phyloP scores from a whole-genome alignment of 1,139 yeast genomes.

The Taiozyma onychis region DNA sequence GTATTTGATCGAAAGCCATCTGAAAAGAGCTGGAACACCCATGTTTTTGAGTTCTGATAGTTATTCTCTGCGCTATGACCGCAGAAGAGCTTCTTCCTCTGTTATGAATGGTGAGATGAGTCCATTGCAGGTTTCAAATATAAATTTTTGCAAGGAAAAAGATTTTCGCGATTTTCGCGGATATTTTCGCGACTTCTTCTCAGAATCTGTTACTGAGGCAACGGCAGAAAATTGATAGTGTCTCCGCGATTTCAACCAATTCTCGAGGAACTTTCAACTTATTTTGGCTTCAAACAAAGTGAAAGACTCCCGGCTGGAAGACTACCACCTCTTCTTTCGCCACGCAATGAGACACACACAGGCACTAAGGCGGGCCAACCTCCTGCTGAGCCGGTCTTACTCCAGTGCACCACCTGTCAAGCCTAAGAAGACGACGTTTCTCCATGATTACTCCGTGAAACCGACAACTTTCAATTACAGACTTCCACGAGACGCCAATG shows the following conservation, averaged over 20 bases:
- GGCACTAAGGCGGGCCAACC: background rate
- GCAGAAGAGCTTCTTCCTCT: too few relatives aligned
- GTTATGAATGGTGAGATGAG: too few relatives aligned
- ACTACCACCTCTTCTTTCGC: background rate
- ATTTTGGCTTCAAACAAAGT: background rate
- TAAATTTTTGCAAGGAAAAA: too few relatives aligned
- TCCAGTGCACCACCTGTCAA: background rate
- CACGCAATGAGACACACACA: background rate
- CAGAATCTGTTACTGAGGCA: too few relatives aligned
- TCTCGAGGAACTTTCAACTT: too few relatives aligned
- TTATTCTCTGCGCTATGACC: too few relatives aligned
- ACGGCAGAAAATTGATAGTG: too few relatives aligned
- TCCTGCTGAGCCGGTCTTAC: slow-evolving; percentile 1
- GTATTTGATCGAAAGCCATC: slow-evolving; percentile 92
- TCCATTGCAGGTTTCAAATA: too few relatives aligned
- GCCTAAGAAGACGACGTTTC: slow-evolving; percentile 8
- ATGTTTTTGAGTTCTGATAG: slow-evolving; percentile 19
- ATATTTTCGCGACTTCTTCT: too few relatives aligned
- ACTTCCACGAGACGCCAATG: slow-evolving; percentile 21
- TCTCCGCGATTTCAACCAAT: too few relatives aligned
- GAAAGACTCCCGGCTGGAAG: too few relatives aligned
- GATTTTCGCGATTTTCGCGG: too few relatives aligned
- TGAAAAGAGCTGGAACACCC: slow-evolving; percentile 96
- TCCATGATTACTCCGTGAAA: slow-evolving; percentile 33
- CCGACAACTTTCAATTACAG: slow-evolving; percentile 32